A percentile compares a stretch with the other conserved stretches of the same genome.
Evolutionary conservation across 2,329 filamentous ascomycete species (phyloP).

Genomic region (Fusarium concolor): DNA sequence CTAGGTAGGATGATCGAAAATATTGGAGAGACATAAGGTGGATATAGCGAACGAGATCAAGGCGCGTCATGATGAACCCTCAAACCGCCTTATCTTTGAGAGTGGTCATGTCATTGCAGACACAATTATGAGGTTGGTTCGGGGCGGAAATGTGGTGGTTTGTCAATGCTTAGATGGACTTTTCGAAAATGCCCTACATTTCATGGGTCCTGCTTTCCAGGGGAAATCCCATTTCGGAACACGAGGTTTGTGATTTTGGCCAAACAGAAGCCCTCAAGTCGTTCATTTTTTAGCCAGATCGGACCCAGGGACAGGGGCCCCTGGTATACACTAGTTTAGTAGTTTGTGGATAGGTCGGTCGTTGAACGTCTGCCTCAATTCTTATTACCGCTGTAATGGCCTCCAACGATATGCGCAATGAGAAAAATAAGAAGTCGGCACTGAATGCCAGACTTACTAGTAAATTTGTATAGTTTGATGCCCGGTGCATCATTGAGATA

Average conservation of each 20-base stretch:
- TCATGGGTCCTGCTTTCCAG: slow-evolving; percentile 20
- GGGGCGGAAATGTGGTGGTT: neutral
- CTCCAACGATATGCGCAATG: neutral
- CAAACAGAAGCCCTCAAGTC: slow-evolving; percentile 39
- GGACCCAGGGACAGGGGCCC: slow-evolving; percentile 32
- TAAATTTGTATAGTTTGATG: neutral
- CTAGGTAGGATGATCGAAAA: neutral
- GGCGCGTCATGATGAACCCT: neutral
- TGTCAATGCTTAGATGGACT: slow-evolving; percentile 29
- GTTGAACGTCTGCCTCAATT: slow-evolving; percentile 13
- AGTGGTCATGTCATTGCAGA: neutral
- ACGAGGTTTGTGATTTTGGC: slow-evolving; percentile 47
- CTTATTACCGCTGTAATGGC: neutral
- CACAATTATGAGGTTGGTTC: slow-evolving; percentile 20
- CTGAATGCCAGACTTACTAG: neutral
- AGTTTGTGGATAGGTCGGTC: neutral
- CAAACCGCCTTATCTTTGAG: slow-evolving; percentile 3
- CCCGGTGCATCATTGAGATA: neutral
- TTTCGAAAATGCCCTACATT: slow-evolving; percentile 29
- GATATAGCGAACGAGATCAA: slow-evolving; percentile 5
- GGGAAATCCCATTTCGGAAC: slow-evolving; percentile 49
- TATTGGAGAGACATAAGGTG: neutral
- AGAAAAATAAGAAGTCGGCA: neutral
- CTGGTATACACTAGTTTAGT: neutral
- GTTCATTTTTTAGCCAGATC: slow-evolving; percentile 38